Evolutionary conservation across 495 filamentous ascomycete species (phyloP), one percentile per base, ranked within the genome.

Genomic region (Aspergillus mulundensis): DNA sequence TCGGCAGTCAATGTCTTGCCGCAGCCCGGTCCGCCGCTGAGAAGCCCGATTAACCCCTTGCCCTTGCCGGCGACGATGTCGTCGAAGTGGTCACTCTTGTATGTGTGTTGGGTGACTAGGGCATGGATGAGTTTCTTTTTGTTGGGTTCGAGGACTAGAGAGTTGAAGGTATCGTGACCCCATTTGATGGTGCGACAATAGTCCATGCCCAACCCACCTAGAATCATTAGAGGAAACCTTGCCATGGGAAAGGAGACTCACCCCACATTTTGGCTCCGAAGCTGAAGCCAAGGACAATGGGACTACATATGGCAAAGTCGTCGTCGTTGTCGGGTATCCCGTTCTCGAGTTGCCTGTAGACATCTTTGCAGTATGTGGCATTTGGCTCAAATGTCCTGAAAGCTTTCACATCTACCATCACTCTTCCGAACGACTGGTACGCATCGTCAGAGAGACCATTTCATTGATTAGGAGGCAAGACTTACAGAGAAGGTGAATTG

Each of bases 1-100:
- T 75, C 67, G 8, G 81, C 83, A 0, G 83, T 86, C 5, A 81
- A 60, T 4, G 83, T 85, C 62, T 87, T 85, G 14, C 82, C 82
- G 6, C 78, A 75, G 0, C 83, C 84, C 0, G 84, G 82, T 0
- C 67, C 70, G 7, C 84, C 84, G 25, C 79, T 78, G 0, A 87
- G 73, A 1, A 87, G 70, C 21, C 79, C 74, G 40, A 84, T 79
- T n/a, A 86, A 72, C 8, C 83, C 83, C 50, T 78, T 79, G 30
- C 84, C 84, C 63, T 84, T 84, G 28, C 39, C 39, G 1, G 6
- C 34, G 5, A 56, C 24, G 2, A 56, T 34, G 36, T 56, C 53
- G 20, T 54, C 51, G 24, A 54, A 54, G 25, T 18, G 15, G 7
- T 32, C 50, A 32, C 34, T 23, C 3, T 25, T n/a, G 2, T 16